Evolutionary conservation across 768 basidiomycete species (phyloP).

Genomic region (Collybiopsis confluens): DNA sequence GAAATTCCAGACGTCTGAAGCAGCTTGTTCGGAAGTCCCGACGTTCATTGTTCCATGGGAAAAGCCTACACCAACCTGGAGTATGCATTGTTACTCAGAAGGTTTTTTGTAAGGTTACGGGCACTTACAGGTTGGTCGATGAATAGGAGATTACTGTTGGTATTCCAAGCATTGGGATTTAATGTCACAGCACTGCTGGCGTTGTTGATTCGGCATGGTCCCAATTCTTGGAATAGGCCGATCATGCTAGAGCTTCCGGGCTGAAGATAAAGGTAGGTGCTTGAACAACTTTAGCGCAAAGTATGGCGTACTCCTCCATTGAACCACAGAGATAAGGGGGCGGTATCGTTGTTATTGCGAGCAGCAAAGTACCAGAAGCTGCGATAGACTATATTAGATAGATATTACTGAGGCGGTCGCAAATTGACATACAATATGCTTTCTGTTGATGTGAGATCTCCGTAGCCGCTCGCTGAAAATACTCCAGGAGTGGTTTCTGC

Average conservation of each 20-base stretch:
- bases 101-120: neutral
- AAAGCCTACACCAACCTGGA: slow-evolving; percentile 29
- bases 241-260: slow-evolving; percentile 33
- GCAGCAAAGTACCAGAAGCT: slow-evolving; percentile 73
- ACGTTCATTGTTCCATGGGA: slow-evolving; percentile 31
- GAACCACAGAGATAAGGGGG: slow-evolving; percentile 65
- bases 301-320: slow-evolving; percentile 47
- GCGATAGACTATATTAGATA: neutral
- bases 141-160: slow-evolving; percentile 31
- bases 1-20: slow-evolving; percentile 34
- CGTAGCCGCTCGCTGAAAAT: slow-evolving; percentile 61
- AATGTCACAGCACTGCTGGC: slow-evolving; percentile 26
- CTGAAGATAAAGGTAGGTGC: neutral
- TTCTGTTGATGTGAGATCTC: slow-evolving; percentile 49
- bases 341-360: slow-evolving; percentile 54
- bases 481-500: slow-evolving; percentile 59
- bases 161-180: slow-evolving; percentile 39
- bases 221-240: slow-evolving; percentile 53
- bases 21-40: slow-evolving; percentile 29
- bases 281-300: neutral
- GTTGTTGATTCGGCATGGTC: slow-evolving; percentile 47
- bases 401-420: neutral
- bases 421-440: slow-evolving; percentile 47
- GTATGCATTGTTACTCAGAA: no score
- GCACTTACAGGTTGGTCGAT: slow-evolving; percentile 33